phyloP scores from a whole-genome alignment of 257 asterid species.

The Solanum piurae region DNA sequence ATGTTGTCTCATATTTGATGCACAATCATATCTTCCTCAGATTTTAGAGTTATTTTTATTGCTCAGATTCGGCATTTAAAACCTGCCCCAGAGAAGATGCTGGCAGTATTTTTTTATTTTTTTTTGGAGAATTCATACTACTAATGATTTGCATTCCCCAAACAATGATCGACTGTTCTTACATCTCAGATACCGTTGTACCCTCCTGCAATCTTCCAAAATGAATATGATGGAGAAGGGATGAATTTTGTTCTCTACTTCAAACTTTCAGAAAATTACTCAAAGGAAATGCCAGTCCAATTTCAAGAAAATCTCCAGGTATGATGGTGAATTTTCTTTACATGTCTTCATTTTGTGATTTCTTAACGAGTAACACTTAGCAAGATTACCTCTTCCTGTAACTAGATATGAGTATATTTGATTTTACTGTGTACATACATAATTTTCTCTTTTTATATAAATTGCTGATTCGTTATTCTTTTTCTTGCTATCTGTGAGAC shows the following conservation, averaged over 20 bases:
- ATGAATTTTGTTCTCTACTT: slow-evolving; percentile 71
- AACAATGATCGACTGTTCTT: background rate
- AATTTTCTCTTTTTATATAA: background rate
- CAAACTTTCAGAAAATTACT: slow-evolving; percentile 66
- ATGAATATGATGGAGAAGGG: slow-evolving; percentile 77
- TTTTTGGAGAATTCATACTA: background rate
- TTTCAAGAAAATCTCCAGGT: slow-evolving; percentile 81
- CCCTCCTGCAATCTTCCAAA: slow-evolving; percentile 70
- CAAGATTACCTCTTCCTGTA: background rate
- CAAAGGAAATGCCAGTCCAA: slow-evolving; percentile 58
- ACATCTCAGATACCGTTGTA: slow-evolving; percentile 67
- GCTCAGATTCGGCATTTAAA: background rate
- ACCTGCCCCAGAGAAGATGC: background rate
- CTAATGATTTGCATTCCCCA: background rate
- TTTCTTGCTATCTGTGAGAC: slow-evolving; percentile 7
- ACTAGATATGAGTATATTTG: background rate
- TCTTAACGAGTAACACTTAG: background rate
- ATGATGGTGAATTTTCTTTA: slow-evolving; percentile 9
- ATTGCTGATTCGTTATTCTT: background rate
- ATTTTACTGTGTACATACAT: background rate
- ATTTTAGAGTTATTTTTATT: background rate
- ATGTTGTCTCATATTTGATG: background rate
- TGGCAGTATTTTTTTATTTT: background rate
- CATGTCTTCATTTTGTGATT: background rate
- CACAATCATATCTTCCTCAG: background rate